A percentile compares a stretch with the other conserved stretches of the same genome.
Evolutionary conservation across 768 basidiomycete genomes (phyloP).

Genomic region (Rhodotorula toruloides): DNA sequence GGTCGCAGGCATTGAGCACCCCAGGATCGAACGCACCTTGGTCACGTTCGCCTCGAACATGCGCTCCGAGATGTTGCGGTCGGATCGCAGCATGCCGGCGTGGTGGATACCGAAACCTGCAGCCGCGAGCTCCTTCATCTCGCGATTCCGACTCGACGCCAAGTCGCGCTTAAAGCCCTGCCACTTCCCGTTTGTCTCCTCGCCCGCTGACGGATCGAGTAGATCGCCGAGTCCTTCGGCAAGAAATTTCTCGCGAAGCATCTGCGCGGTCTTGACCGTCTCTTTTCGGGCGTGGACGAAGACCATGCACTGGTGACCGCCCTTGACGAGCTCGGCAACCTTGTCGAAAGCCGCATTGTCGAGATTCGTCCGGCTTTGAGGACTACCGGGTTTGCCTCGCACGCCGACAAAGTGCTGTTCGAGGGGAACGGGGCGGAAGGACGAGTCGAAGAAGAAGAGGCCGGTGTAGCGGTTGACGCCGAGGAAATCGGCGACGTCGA

Average conservation of each 20-base stretch:
- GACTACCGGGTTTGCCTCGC: conserved; percentile 75
- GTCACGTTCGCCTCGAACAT: conserved; percentile 86
- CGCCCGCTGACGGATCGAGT: conserved; percentile 58
- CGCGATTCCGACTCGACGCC: conserved; percentile 78
- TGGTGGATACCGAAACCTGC: conserved; percentile 95
- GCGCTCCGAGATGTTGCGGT: conserved; percentile 89
- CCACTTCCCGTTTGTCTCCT: conserved; percentile 51
- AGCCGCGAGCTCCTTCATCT: conserved; percentile 92
- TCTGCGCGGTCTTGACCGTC: conserved; percentile 84
- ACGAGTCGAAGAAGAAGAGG: conserved; percentile 95
- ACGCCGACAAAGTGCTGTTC: conserved; percentile 96
- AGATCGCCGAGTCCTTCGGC: conserved; percentile 67
- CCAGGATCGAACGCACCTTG: conserved; percentile 57
- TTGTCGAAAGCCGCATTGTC: conserved; percentile 85
- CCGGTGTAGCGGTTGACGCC: conserved; percentile 79
- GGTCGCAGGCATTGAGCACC: not conserved
- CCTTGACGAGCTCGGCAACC: conserved; percentile 71
- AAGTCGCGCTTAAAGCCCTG: conserved; percentile 70
- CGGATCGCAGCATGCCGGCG: conserved; percentile 91
- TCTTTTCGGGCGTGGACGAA: conserved; percentile 98
- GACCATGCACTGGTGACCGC: conserved; percentile 98
- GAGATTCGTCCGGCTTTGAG: conserved; percentile 70
- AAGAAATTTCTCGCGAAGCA: conserved; percentile 64
- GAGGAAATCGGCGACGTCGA: conserved; percentile 91
- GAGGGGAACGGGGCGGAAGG: conserved; percentile 90